Conservation (phyloP, 2,329 filamentous ascomycete genomes). For the Claviceps purpurea region DNA sequence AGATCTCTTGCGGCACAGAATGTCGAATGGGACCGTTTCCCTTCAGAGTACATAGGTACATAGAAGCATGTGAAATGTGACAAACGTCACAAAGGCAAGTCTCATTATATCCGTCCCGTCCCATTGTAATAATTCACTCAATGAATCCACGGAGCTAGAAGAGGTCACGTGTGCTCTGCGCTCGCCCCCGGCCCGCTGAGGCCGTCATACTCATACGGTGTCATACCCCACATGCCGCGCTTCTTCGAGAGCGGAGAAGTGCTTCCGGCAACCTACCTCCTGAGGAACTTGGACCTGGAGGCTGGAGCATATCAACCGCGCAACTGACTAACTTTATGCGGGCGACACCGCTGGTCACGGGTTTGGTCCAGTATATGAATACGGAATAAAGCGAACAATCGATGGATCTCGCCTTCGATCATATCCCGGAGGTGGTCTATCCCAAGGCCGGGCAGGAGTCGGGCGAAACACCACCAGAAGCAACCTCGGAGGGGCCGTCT, state of each 20-base stretch:
- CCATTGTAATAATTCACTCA: too few relatives aligned
- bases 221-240: background rate
- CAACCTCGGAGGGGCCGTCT: conserved; percentile 31
- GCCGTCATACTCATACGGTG: background rate
- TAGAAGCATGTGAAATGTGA: too few relatives aligned
- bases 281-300: background rate
- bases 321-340: background rate
- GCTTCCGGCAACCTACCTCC: background rate
- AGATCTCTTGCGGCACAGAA: too few relatives aligned
- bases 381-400: conserved; percentile 2
- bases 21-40: too few relatives aligned
- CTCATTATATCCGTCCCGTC: too few relatives aligned
- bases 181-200: too few relatives aligned
- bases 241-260: background rate
- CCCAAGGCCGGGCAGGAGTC: conserved; percentile 40
- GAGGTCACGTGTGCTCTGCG: too few relatives aligned
- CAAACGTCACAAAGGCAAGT: too few relatives aligned
- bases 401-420: conserved; percentile 97
- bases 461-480: conserved; percentile 27
- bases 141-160: too few relatives aligned
- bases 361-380: background rate
- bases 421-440: conserved; percentile 76
- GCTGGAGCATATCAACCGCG: background rate
- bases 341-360: background rate
- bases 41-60: too few relatives aligned